Evolutionary conservation across 2,329 filamentous ascomycete genomes (phyloP).

Genomic region (Colletotrichum cordylinicola): DNA sequence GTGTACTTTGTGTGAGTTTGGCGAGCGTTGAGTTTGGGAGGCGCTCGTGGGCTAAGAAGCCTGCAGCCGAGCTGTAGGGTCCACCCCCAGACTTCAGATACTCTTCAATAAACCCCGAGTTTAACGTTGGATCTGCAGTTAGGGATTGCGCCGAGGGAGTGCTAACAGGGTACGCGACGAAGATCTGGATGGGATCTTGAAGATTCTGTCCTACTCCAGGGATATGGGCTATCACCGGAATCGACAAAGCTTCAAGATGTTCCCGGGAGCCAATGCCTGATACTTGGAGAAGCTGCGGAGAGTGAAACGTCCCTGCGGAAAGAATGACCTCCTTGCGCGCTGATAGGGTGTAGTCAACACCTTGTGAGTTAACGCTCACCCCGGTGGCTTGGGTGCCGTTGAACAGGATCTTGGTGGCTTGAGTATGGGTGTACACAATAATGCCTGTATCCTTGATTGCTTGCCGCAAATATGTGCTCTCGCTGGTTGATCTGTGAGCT

Average conservation of each 20-base stretch:
- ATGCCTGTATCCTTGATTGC: conserved; percentile 35
- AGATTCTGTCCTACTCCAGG: conserved; percentile 84
- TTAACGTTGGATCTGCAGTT: not conserved
- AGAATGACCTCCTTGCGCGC: conserved; percentile 73
- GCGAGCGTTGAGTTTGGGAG: conserved; percentile 7
- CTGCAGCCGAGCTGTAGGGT: conserved; percentile 16
- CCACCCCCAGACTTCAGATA: conserved; percentile 1
- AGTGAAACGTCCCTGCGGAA: conserved; percentile 82
- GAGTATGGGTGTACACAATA: conserved; percentile 43
- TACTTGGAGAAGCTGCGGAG: conserved; percentile 69
- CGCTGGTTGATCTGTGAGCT: conserved; percentile 36
- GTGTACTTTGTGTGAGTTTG: not conserved
- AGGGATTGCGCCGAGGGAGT: conserved; percentile 6
- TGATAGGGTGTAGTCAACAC: conserved; percentile 19
- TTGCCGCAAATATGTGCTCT: conserved; percentile 38
- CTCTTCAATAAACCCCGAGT: not conserved
- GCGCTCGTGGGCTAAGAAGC: conserved; percentile 13
- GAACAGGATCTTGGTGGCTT: conserved; percentile 52
- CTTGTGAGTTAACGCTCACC: conserved; percentile 36
- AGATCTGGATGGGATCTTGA: conserved; percentile 73
- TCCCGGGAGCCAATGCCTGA: conserved; percentile 54
- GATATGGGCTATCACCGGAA: conserved; percentile 53
- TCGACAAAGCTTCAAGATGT: conserved; percentile 41
- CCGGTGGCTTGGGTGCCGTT: conserved; percentile 44
- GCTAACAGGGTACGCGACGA: conserved; percentile 8